Base-by-base conservation (phyloP, 2,329 filamentous ascomycete species). In the Fusarium devonianum region DNA sequence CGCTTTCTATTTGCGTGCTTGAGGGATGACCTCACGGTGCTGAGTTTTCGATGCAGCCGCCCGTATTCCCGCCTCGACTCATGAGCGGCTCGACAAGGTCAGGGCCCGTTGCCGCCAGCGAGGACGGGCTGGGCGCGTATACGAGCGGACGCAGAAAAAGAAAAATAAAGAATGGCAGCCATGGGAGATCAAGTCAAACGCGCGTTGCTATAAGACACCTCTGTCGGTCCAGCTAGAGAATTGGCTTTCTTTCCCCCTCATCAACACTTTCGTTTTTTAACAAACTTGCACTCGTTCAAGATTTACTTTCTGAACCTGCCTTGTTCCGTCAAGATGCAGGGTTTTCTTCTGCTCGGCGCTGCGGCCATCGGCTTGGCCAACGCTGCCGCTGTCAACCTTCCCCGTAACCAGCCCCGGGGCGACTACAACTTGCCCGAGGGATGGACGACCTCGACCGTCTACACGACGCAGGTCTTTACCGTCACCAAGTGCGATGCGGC, bases 401-500 rank as follows among this genome's bases (percentile, higher is more conserved):
- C 39, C 45, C 19, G 56, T 17, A 56, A 51, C 51, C 25, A 38
- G 36, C 40, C 16, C 51, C 56, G 3, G 38, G 4, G 39, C n/a
- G 25, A 42, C 22, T 42, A 56, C 14, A 19, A 52, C 25, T 11
- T 48, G 1, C 53, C 53, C 5, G 29, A 26, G 36, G 51, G 23
- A 17, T 40, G n/a, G 16, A 34, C 51, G 12, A 47, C 13, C 7
- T 60, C 56, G 18, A 60, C 56, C 3, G 43, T 60, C 18, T 60
- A 58, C 58, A 65, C 62, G 4, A 65, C 62, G 8, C 48, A 43
- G 17, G 28, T 64, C 38, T 52, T 51, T 9, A 64, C 62, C 3
- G 38, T 64, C 19, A 65, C 62, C 3, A 47, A 34, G 26, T 62
- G 56, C 16, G 21, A 48, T 13, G 53, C 62, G 2, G 53, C 58